These are phyloP conservation scores for Botrytis tulipae DNA, from an alignment of 2,329 filamentous ascomycete genomes.

Conservation along the genomic window DNA sequence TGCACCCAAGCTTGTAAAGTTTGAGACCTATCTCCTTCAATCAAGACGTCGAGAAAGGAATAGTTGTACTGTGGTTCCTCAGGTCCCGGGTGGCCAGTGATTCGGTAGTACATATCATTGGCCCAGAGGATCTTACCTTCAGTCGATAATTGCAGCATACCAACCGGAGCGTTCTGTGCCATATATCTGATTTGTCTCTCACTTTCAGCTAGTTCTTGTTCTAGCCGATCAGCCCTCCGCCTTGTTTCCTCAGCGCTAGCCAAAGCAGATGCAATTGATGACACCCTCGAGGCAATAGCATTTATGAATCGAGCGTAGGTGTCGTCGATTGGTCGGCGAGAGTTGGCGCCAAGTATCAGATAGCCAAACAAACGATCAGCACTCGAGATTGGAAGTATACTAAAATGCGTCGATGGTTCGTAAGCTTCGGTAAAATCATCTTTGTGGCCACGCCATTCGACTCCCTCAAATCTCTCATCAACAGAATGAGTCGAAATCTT, in stretches of 20 bases:
- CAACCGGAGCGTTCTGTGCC: conserved; percentile 36
- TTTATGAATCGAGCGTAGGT: conserved; percentile 32
- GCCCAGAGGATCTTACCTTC: conserved; percentile 34
- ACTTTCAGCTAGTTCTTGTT: conserved; percentile 21
- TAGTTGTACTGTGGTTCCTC: conserved; percentile 25
- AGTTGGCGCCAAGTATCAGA: conserved; percentile 33
- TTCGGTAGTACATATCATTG: conserved; percentile 33
- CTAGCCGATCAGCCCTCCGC: conserved; percentile 19
- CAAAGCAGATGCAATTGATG: conserved; percentile 30
- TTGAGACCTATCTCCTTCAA: conserved; percentile 30
- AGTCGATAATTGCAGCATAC: conserved; percentile 33
- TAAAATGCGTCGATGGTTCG: conserved; percentile 29
- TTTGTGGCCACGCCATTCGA: conserved; percentile 25
- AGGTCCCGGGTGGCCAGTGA: conserved; percentile 27
- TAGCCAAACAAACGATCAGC: conserved; percentile 30
- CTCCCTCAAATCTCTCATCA: conserved; percentile 28
- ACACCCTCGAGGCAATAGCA: conserved; percentile 30
- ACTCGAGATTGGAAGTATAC: conserved; percentile 30
- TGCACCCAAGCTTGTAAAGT: conserved; percentile 28
- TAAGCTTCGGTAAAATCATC: conserved; percentile 23
- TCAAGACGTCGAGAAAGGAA: conserved; percentile 30
- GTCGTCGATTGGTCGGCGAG: conserved; percentile 33
- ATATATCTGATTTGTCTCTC: conserved; percentile 33
- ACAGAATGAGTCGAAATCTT: conserved; percentile 29
- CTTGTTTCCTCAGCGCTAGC: conserved; percentile 27